Base-by-base conservation (phyloP, 129 eudicot species). In the Flaveria bidentis region DNA sequence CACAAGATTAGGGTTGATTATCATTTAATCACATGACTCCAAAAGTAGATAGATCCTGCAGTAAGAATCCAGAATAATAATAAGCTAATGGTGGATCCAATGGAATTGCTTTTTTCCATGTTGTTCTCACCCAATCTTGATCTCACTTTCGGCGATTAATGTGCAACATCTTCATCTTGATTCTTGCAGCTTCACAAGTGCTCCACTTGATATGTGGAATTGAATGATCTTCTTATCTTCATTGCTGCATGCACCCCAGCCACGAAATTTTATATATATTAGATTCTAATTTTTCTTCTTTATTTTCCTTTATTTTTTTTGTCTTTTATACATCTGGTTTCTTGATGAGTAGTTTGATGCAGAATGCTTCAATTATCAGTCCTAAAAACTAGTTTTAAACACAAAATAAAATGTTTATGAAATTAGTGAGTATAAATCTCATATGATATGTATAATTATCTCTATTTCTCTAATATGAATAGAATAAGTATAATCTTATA, bases 101-200 rank as follows among this genome's bases (percentile, higher is more conserved):
- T 4, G 44, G 42, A 61, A 46, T 52, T 52, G 44, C 74, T 76
- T 76, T 76, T 55, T 41, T 30, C 74, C 74, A 76, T 67, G 74
- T 76, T 76, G 74, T 67, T 53, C 55, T 52, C 20, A 53, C 67
- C 47, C 68, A 67, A 77, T 67, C 80, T 66, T 56, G 46, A 67
- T 53, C 46, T 56, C 81, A 77, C 75, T 77, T 77, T 67, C 67
- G 68, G 75, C 68, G 28, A 67, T 65, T 45, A 22, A 45, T 45
- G 49, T 66, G 51, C 55, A 53, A 42, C 42, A 76, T 67, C 60
- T 67, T 76, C 28, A 47, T 28, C 23, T 23, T 23, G 26, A 23
- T 23, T 23, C 26, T 23, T 20, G 62, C 45, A 62, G 78, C 33
- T 63, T 74, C 78, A 44, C 12, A 41, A 62, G 62, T 30, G 56